Percentiles rank a stretch among this genome's conserved stretches.
phyloP scores from a whole-genome alignment of 2,329 filamentous ascomycete species.

The Hypoxylon sp. region DNA sequence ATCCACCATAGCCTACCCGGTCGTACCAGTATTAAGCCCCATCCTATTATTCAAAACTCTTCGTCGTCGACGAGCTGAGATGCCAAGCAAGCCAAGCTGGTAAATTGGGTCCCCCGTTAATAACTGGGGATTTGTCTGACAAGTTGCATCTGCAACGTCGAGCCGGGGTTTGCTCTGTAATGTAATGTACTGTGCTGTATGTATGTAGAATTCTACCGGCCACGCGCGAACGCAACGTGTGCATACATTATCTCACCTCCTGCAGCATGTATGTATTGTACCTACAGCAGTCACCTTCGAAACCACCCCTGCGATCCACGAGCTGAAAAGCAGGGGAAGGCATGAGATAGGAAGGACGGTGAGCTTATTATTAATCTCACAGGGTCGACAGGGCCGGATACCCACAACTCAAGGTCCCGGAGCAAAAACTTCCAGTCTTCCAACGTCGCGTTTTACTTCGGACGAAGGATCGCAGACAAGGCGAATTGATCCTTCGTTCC shows the following conservation, averaged over 20 bases:
- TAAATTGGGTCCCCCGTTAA: constrained; percentile 1
- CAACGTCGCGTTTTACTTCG: constrained; percentile 13
- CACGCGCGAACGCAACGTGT: constrained; percentile 14
- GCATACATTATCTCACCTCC: constrained; percentile 20
- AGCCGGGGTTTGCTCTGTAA: constrained; percentile 25
- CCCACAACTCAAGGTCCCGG: constrained; percentile 16
- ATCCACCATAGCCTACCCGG: not conserved
- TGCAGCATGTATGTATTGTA: constrained; percentile 27
- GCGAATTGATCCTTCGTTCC: constrained; percentile 21
- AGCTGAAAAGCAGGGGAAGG: constrained; percentile 40
- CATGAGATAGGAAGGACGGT: constrained; percentile 36
- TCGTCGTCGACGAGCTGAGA: constrained; percentile 17
- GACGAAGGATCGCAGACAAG: constrained; percentile 16
- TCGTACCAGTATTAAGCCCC: constrained; percentile 10
- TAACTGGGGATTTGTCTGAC: constrained; percentile 23
- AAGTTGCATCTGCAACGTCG: constrained; percentile 25
- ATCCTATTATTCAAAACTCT: not conserved
- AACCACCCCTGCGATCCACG: constrained; percentile 27
- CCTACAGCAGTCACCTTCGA: constrained; percentile 21
- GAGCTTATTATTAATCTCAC: constrained; percentile 28
- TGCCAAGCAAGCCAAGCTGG: constrained; percentile 15
- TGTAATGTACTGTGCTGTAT: constrained; percentile 6
- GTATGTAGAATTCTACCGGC: constrained; percentile 14
- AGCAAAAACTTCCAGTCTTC: not conserved
- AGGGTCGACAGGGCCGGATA: constrained; percentile 30